Conservation (phyloP, 352 stramenopile species). For the Aphanomyces astaci region DNA sequence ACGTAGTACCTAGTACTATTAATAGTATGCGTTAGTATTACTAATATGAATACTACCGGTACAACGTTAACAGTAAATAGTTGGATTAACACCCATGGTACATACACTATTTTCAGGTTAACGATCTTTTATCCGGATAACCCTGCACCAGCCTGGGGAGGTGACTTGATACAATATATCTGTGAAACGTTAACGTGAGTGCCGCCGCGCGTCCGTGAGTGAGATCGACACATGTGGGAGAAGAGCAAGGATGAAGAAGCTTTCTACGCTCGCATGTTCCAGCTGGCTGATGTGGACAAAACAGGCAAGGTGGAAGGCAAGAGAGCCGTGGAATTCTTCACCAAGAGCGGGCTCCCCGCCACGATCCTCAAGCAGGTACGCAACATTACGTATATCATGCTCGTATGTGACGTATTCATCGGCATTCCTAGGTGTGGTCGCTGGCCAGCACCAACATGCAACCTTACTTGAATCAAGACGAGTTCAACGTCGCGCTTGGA, state of each 20-base stretch:
- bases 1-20: too few species aligned
- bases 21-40: too few species aligned
- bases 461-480: slow-evolving; percentile 20
- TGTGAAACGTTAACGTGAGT: background rate
- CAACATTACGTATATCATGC: too few species aligned
- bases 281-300: slow-evolving; percentile 19
- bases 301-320: slow-evolving; percentile 18
- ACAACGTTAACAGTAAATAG: too few species aligned
- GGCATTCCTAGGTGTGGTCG: slow-evolving; percentile 12
- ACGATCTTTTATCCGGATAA: background rate
- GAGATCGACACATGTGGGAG: slow-evolving; percentile 3
- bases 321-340: slow-evolving; percentile 19
- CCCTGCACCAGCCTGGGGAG: background rate
- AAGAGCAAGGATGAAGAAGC: slow-evolving; percentile 10
- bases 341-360: slow-evolving; percentile 7
- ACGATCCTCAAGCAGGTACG: slow-evolving; percentile 19
- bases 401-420: background rate
- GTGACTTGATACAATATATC: background rate
- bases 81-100: background rate
- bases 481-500: slow-evolving; percentile 17
- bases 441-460: slow-evolving; percentile 21
- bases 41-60: too few species aligned
- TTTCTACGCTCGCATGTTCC: slow-evolving; percentile 16
- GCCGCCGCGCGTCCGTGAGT: background rate
- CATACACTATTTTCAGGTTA: too few species aligned